Base-by-base conservation (phyloP, 2,329 filamentous ascomycete species). In the Colletotrichum lupini region DNA sequence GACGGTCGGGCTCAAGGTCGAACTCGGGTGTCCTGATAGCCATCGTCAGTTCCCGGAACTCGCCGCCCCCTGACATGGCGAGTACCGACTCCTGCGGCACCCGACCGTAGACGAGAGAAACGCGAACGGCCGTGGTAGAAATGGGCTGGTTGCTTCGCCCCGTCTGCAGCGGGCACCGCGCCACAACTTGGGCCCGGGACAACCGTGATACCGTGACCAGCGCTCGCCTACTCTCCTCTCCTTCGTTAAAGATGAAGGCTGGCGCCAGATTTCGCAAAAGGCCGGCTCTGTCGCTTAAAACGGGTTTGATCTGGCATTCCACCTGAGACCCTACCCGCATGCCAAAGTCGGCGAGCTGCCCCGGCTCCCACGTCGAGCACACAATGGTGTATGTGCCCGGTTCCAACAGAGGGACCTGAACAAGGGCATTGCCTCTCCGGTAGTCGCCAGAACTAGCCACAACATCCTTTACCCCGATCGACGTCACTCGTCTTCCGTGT, bases 401-500 rank as follows among this genome's bases (percentile, higher is more conserved):
- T 52, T 92, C 90, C 22, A 98, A 84, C 24, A 85, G 75, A 78
- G 78, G 81, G 76, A 89, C 84, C 74, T 94, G 90, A 3, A 93
- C 92, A 37, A 95, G 86, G 4, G 94, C 93, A 79, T 93, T 94
- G 32, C 93, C 93, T 32, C 92, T 91, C 61, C 94, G 92, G 82
- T 99, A 98, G 76, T 98, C 95, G n/a, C 94, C 94, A 42, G 94
- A 97, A 68, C 94, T 92, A 26, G 90, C 90, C 28, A 97, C 88
- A 52, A 98, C 90, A 79, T 98, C 95, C 76, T 94, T 91, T 76
- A 90, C 87, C 61, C 91, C 89, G 19, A 98, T 87, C 26, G 89
- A 85, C 22, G 91, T 89, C 1, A 97, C 89, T 52, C 95, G 91
- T 76, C 91, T 88, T 12, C 95, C 94, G 57, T 89, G 84, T 5